Evolutionary conservation across 2,329 filamentous ascomycete genomes (phyloP), one percentile per base, ranked within the genome.

Genomic region (Diplodia mutila): DNA sequence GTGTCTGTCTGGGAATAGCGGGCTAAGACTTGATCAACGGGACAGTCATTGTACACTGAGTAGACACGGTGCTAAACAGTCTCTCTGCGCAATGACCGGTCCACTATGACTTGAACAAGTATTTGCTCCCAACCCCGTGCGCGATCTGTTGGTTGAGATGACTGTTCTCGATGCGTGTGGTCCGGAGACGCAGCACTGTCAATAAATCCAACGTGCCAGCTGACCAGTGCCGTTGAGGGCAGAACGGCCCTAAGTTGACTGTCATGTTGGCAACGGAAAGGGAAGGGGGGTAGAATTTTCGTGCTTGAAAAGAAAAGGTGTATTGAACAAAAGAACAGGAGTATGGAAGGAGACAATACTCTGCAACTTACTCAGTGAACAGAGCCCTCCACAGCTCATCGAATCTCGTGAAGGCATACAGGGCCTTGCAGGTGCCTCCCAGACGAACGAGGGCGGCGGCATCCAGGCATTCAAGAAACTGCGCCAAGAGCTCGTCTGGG

Each of bases 311-410:
- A 34, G 29, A 34, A 34, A 16, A 8, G 25, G 4, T 29, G 4
- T 3, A 48, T 14, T 2, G 39, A 48, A 55, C n/a, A 59, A 49
- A 34, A 51, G 32, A 68, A 16, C 2, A 29, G 59, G 70, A 51
- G 67, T 67, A 65, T 57, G 67, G 63, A 68, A 53, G 68, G 34
- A 49, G 48, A 54, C 25, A 61, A 61, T 61, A 32, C 51, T 42
- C 14, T 39, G n/a, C 29, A 65, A 71, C 69, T 68, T 89, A 97
- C 93, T 88, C 86, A 70, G 97, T 85, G 74, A 94, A 96, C 23
- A 97, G 79, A 21, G 89, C 80, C 79, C 95, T 94, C 94, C 94
- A 98, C 42, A 97, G 78, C 73, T 98, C 94, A 71, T 97, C 94
- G 57, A 88, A 88, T 61, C 90, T 85, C 66, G 90, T 91, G 76